Evolutionary conservation across 2,329 filamentous ascomycete genomes (phyloP), one percentile per base, ranked within the genome.

Genomic region (Allantophomopsis cytisporea): DNA sequence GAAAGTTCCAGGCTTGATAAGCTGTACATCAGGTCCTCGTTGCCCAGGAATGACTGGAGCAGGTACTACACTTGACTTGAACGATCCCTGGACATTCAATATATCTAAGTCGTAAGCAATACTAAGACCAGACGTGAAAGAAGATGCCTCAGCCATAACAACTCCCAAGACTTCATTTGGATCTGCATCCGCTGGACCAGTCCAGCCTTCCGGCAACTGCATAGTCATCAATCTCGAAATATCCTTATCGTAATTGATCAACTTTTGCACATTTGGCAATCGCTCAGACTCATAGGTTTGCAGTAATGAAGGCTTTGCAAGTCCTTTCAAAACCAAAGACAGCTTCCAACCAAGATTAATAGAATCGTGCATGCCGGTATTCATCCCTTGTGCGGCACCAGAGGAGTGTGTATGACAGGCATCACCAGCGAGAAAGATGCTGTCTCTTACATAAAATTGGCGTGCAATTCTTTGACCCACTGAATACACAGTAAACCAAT

Each of bases 331-430:
- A 1, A 74, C 60, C 23, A 63, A 56, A 1, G 61, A 67, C 7
- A 77, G 59, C 49, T 78, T 77, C 72, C 72, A 76, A 6, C 71
- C 72, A 35, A 76, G 62, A 43, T 77, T 76, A 44, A 73, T 70
- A 5, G 74, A 64, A 43, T 79, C 75, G 49, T 78, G 73, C 41
- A 78, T 59, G 21, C 66, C 61, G 11, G 68, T 66, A 43, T 72
- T 72, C 63, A 71, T 67, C 4, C 69, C 75, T 52, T 79, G 75
- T 0, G 73, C 75, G 0, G 74, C 74, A 47, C 78, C 77, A 2
- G 73, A 73, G 1, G 66, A 72, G 48, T 79, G 74, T 0, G 73
- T 75, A 44, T 76, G 71, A 42, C 67, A 71, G 15, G 70, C 68
- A 48, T 76, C 71, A 0, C 71, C 71, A 1, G 66, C 68, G 10